Conservation (phyloP, 1,139 yeast species). For the Lodderomyces orthopsilosis region DNA sequence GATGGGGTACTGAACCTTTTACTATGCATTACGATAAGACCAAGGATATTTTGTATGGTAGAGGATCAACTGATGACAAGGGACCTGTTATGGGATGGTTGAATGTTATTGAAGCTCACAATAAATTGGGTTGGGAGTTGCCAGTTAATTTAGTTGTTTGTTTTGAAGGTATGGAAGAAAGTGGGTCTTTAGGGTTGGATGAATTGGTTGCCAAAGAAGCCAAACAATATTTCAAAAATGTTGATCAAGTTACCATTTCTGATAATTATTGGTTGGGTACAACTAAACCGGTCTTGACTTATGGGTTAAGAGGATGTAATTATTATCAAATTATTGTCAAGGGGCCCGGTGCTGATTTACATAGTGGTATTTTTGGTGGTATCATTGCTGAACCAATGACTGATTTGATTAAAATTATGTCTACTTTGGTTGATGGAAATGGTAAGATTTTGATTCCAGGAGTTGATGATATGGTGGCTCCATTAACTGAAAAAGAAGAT, state of each 20-base stretch:
- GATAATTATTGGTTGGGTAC: slow-evolving; percentile 99
- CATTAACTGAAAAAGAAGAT: slow-evolving; percentile 77
- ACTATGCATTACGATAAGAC: slow-evolving; percentile 55
- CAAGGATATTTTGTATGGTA: slow-evolving; percentile 71
- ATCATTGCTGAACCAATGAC: slow-evolving; percentile 97
- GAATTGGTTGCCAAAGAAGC: slow-evolving; percentile 79
- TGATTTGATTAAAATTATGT: slow-evolving; percentile 75
- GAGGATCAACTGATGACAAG: slow-evolving; percentile 97
- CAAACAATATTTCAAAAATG: slow-evolving; percentile 71
- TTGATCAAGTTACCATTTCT: slow-evolving; percentile 92
- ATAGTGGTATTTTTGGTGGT: slow-evolving; percentile 97
- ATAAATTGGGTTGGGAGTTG: slow-evolving; percentile 75
- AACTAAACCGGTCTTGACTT: slow-evolving; percentile 91
- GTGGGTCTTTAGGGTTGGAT: slow-evolving; percentile 92
- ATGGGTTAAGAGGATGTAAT: slow-evolving; percentile 95
- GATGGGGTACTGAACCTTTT: slow-evolving; percentile 95
- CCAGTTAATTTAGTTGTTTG: slow-evolving; percentile 93
- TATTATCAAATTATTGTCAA: slow-evolving; percentile 78
- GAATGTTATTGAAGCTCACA: slow-evolving; percentile 88
- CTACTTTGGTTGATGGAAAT: slow-evolving; percentile 69
- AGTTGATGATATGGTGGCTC: slow-evolving; percentile 90
- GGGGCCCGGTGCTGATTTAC: slow-evolving; percentile 97
- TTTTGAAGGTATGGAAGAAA: slow-evolving; percentile 99
- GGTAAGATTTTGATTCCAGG: slow-evolving; percentile 91
- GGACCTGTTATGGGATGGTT: slow-evolving; percentile 99